Evolutionary conservation across 352 stramenopile genomes (phyloP).

Genomic region (Pythium utonaiense): DNA sequence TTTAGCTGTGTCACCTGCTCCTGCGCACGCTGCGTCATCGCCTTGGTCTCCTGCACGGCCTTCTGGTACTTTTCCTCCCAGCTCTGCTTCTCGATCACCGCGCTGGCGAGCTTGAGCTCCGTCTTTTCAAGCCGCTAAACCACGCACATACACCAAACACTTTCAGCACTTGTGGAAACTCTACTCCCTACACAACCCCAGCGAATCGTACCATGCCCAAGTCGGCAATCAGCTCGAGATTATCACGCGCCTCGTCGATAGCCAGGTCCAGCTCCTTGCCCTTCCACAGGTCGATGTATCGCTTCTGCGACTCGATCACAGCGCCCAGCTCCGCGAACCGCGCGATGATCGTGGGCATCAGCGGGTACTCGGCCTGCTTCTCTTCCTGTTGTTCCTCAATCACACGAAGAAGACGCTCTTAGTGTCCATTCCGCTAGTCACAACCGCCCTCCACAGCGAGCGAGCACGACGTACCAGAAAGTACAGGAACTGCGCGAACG

Average conservation of each 20-base stretch:
- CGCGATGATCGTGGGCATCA: constrained; percentile 80
- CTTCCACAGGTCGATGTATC: constrained; percentile 84
- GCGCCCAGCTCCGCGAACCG: constrained; percentile 69
- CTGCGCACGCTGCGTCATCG: constrained; percentile 45
- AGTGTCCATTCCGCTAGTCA: neutral
- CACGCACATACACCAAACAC: constrained; percentile 10
- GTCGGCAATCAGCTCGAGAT: constrained; percentile 53
- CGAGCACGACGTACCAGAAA: constrained; percentile 58
- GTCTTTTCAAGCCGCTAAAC: constrained; percentile 47
- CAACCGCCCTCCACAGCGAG: constrained; percentile 19
- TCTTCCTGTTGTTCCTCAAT: constrained; percentile 72
- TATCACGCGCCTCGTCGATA: constrained; percentile 67
- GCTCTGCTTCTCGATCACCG: constrained; percentile 60
- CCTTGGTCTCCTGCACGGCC: constrained; percentile 43
- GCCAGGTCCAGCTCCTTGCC: constrained; percentile 73
- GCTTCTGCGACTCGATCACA: constrained; percentile 84
- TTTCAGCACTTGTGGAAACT: neutral
- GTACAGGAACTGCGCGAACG: constrained; percentile 77
- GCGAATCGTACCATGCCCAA: constrained; percentile 46
- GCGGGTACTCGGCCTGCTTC: constrained; percentile 58
- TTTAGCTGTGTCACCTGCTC: constrained; percentile 53
- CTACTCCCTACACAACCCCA: too few species aligned
- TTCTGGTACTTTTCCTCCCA: constrained; percentile 81
- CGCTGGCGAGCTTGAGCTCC: constrained; percentile 48
- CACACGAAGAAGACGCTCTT: neutral